Conservation (phyloP, 176 grass and related monocot genomes). For the Ensete ventricosum region DNA sequence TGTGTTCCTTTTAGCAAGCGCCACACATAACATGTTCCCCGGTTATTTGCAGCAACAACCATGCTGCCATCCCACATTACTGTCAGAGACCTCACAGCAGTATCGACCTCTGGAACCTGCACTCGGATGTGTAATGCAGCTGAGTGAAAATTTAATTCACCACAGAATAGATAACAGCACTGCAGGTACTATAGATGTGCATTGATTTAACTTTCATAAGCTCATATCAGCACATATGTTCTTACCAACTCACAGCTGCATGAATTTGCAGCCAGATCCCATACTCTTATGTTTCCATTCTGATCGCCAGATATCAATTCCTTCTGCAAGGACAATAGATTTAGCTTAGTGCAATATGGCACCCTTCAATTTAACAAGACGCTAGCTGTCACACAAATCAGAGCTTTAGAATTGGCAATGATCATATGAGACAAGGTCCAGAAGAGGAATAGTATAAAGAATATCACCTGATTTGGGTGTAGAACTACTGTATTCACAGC, state of each 20-base stretch:
- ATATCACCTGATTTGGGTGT: slow-evolving; percentile 85
- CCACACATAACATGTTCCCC: slow-evolving; percentile 91
- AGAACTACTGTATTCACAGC: slow-evolving; percentile 92
- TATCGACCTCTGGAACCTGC: slow-evolving; percentile 87
- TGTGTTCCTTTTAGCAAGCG: slow-evolving; percentile 65
- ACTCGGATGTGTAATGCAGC: not conserved
- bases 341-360: not conserved
- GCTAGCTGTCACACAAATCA: not conserved
- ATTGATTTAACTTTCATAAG: not conserved
- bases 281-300: slow-evolving; percentile 95
- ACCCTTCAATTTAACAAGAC: not conserved
- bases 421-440: not conserved
- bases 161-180: not conserved
- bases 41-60: slow-evolving; percentile 94
- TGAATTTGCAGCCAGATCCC: slow-evolving; percentile 93
- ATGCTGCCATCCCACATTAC: slow-evolving; percentile 98
- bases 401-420: not conserved
- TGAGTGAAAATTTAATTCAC: not conserved
- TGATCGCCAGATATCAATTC: slow-evolving; percentile 98
- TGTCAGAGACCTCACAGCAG: slow-evolving; percentile 74
- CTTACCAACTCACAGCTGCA: slow-evolving; percentile 96
- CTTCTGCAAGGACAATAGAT: slow-evolving; percentile 44
- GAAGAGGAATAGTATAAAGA: slow-evolving; percentile 13
- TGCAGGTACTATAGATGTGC: not conserved
- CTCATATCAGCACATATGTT: slow-evolving; percentile 6